Evolutionary conservation across 2,329 filamentous ascomycete genomes (phyloP).

Genomic region (Nigrospora sphaerica): DNA sequence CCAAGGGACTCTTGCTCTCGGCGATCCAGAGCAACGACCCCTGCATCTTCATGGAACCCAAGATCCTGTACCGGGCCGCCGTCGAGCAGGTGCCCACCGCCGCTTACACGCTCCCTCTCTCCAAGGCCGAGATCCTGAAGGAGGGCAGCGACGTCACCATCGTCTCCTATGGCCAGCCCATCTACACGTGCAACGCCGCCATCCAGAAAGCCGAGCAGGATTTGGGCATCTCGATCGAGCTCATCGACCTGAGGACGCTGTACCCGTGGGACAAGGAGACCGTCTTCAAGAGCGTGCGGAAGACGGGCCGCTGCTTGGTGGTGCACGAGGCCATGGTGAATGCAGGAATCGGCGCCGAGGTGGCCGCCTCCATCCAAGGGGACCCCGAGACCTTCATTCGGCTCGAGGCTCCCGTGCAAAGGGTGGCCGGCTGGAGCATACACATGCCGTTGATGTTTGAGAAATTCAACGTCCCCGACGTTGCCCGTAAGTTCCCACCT

Average conservation of each 20-base stretch:
- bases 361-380: slow-evolving; percentile 83
- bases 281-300: slow-evolving; percentile 73
- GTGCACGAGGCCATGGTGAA: slow-evolving; percentile 93
- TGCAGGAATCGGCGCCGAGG: slow-evolving; percentile 80
- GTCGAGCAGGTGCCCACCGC: slow-evolving; percentile 84
- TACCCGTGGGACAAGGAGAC: slow-evolving; percentile 88
- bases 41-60: slow-evolving; percentile 89
- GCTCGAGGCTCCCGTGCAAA: slow-evolving; percentile 76
- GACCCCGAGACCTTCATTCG: slow-evolving; percentile 67
- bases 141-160: slow-evolving; percentile 75
- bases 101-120: slow-evolving; percentile 75
- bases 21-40: slow-evolving; percentile 78
- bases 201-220: slow-evolving; percentile 70
- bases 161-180: slow-evolving; percentile 80
- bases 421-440: slow-evolving; percentile 85
- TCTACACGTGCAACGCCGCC: slow-evolving; percentile 76
- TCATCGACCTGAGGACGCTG: slow-evolving; percentile 81
- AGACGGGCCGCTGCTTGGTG: slow-evolving; percentile 79
- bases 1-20: slow-evolving; percentile 76
- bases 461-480: slow-evolving; percentile 75
- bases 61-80: slow-evolving; percentile 84
- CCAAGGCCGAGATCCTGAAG: slow-evolving; percentile 79
- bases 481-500: slow-evolving; percentile 63
- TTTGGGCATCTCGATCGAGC: slow-evolving; percentile 69
- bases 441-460: slow-evolving; percentile 77